Evolutionary conservation across 345 rosid species (phyloP).

Genomic region (Hypericum androsaemum): DNA sequence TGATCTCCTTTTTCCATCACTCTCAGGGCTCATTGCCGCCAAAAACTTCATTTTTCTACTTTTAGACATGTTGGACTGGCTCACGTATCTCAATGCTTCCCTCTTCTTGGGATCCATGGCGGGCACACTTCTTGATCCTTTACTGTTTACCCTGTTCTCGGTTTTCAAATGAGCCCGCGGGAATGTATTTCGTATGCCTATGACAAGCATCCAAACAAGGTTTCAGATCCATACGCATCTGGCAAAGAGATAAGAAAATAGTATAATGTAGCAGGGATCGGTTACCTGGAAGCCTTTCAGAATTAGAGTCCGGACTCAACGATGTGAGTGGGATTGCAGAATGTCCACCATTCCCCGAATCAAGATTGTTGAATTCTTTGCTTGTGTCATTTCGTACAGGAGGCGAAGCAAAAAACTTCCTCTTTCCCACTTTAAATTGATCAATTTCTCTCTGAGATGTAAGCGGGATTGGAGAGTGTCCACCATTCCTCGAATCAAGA

Average conservation of each 20-base stretch:
- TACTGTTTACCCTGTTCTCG: constrained; percentile 13
- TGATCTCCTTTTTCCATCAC: constrained; percentile 21
- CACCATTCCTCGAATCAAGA: constrained; percentile 15
- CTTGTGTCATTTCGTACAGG: constrained; percentile 11
- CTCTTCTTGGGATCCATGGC: constrained; percentile 12
- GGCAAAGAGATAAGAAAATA: not conserved
- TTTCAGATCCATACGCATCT: not conserved
- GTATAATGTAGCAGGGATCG: not conserved
- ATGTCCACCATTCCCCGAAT: constrained; percentile 13
- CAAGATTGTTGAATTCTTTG: constrained; percentile 13
- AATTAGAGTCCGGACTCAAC: constrained; percentile 17
- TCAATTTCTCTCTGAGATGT: too few relatives aligned
- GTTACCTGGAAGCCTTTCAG: constrained; percentile 36
- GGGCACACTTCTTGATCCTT: constrained; percentile 15
- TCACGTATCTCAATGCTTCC: constrained; percentile 27
- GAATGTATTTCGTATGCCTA: constrained; percentile 24
- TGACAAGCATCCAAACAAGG: constrained; percentile 12
- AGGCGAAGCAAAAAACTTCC: constrained; percentile 7
- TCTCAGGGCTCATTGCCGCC: constrained; percentile 23
- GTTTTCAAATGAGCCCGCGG: constrained; percentile 19
- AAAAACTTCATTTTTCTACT: constrained; percentile 22
- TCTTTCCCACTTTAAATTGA: constrained; percentile 6
- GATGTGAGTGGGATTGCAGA: constrained; percentile 20
- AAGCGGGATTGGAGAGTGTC: constrained; percentile 18
- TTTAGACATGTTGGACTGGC: constrained; percentile 19